Percentiles rank a stretch among this genome's conserved stretches.
Evolutionary conservation across 2,329 filamentous ascomycete species (phyloP).

Genomic region (Paradendryphiella salina): DNA sequence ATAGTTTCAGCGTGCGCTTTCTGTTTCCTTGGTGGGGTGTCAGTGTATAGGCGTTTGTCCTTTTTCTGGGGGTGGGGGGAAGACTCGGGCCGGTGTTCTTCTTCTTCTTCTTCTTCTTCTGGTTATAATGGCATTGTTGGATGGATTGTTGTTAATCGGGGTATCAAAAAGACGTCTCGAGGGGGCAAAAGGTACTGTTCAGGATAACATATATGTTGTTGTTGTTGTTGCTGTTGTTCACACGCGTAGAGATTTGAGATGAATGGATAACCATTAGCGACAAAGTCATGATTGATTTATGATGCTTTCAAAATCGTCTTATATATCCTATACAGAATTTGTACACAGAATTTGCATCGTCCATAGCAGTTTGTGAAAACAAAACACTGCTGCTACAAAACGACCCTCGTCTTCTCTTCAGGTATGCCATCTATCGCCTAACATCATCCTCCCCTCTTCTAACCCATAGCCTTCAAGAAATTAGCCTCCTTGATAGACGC

Average conservation of each 20-base stretch:
- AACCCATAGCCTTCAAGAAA: constrained; percentile 77
- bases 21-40: too few relatives aligned
- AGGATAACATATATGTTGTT: too few relatives aligned
- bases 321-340: not conserved
- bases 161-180: too few relatives aligned
- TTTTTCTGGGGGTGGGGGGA: too few relatives aligned
- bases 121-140: not conserved
- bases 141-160: too few relatives aligned
- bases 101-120: not conserved
- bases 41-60: too few relatives aligned
- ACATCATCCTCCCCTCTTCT: constrained; percentile 13
- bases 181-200: too few relatives aligned
- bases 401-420: not conserved
- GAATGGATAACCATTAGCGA: too few relatives aligned
- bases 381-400: not conserved
- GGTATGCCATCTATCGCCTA: not conserved
- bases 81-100: not conserved
- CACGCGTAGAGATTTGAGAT: too few relatives aligned
- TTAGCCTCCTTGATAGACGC: constrained; percentile 81
- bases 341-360: not conserved
- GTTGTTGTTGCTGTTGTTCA: too few relatives aligned
- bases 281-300: too few relatives aligned
- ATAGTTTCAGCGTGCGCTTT: too few relatives aligned
- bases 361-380: not conserved
- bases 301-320: not conserved